A percentile compares a stretch with the other conserved stretches of the same genome.
phyloP scores from a whole-genome alignment of 805 yeast species.

The Blastobotrys chiropterorum region DNA sequence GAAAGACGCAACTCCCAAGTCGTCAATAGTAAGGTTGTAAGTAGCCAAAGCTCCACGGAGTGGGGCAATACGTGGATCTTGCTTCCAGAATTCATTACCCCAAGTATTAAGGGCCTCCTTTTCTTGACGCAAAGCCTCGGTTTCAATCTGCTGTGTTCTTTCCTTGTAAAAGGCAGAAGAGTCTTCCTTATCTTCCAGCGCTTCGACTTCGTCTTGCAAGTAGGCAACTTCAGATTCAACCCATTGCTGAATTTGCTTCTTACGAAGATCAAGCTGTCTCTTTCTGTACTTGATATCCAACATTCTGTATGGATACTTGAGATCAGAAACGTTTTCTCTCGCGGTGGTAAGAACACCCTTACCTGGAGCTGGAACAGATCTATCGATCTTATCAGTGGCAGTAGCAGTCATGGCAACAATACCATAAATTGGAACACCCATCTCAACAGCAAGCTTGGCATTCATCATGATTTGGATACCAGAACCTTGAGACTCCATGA shows the following conservation, averaged over 20 bases:
- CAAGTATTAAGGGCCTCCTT: conserved; percentile 86
- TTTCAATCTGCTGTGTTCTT: conserved; percentile 78
- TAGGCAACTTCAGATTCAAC: conserved; percentile 70
- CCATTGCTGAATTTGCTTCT: conserved; percentile 75
- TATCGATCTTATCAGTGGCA: conserved; percentile 97
- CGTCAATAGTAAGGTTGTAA: conserved; percentile 88
- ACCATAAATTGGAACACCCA: conserved; percentile 99
- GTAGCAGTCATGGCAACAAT: conserved; percentile 91
- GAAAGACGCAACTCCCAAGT: conserved; percentile 93
- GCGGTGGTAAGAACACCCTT: conserved; percentile 98
- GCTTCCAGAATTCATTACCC: conserved; percentile 91
- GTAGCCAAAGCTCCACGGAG: conserved; percentile 95
- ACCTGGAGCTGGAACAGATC: conserved; percentile 99
- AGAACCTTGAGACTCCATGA: conserved; percentile 99
- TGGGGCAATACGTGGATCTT: conserved; percentile 93
- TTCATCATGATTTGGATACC: conserved; percentile 97
- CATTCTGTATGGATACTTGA: conserved; percentile 73
- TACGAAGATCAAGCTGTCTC: conserved; percentile 80
- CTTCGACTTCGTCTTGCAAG: conserved; percentile 64
- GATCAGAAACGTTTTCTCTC: conserved; percentile 78
- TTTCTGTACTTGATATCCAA: conserved; percentile 89
- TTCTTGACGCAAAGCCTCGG: conserved; percentile 79
- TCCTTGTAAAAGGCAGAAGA: conserved; percentile 62
- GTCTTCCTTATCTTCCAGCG: conserved; percentile 36
- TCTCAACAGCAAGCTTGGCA: conserved; percentile 86